phyloP scores from a whole-genome alignment of 2,329 filamentous ascomycete genomes.

The Alternaria angustiovoidea region DNA sequence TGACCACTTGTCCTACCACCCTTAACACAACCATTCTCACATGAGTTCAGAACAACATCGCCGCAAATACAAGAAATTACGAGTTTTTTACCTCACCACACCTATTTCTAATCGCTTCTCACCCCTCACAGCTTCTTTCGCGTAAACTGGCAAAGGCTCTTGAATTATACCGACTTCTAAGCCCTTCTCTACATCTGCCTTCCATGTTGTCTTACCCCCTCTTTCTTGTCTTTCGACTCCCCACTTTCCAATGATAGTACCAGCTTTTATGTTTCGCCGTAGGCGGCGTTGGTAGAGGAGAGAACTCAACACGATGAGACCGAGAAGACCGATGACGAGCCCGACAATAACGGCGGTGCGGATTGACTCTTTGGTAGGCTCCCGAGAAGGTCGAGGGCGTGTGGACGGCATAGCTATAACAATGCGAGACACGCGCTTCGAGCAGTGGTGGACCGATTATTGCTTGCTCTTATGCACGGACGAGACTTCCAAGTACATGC shows the following conservation, averaged over 20 bases:
- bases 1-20: background rate
- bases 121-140: background rate
- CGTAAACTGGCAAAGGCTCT: background rate
- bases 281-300: background rate
- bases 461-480: background rate
- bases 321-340: slow-evolving; percentile 1
- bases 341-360: slow-evolving; percentile 1
- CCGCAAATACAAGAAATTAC: background rate
- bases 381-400: background rate
- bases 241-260: background rate
- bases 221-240: background rate
- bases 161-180: slow-evolving; percentile 1
- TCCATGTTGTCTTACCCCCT: background rate
- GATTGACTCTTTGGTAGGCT: background rate
- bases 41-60: background rate
- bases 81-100: background rate
- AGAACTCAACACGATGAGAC: background rate
- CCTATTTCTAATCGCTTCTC: background rate
- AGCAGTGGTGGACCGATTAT: background rate
- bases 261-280: background rate
- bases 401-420: background rate
- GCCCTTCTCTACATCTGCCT: background rate
- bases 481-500: background rate
- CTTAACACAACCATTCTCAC: background rate
- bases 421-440: background rate